These are phyloP conservation scores for Xerocomus minutiporus DNA, from an alignment of 1,284 basidiomycete genomes.

Conservation along the genomic window DNA sequence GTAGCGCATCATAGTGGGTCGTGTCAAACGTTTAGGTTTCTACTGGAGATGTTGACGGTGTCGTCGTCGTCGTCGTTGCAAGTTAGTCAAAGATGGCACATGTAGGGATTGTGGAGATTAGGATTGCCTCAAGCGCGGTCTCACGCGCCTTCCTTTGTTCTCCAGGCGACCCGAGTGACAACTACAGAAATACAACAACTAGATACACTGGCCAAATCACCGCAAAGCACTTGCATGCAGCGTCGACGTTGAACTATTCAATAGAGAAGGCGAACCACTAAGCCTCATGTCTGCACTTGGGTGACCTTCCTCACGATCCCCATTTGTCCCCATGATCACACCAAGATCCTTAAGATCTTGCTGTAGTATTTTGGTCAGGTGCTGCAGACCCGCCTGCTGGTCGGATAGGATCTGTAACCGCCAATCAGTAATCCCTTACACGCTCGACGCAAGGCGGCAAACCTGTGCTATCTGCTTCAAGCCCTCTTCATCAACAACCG, in stretches of 20 bases:
- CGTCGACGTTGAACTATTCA: conserved; percentile 30
- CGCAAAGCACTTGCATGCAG: conserved; percentile 34
- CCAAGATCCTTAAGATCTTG: conserved; percentile 65
- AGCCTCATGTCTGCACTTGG: conserved; percentile 23
- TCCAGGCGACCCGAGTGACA: conserved; percentile 1
- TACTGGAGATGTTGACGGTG: neutral
- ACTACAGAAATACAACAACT: neutral
- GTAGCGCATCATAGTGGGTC: conserved; percentile 59
- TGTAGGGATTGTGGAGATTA: conserved; percentile 12
- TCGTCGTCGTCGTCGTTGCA: conserved; percentile 9
- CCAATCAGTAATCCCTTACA: conserved; percentile 1
- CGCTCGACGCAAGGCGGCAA: conserved; percentile 14
- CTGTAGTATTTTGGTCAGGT: conserved; percentile 73
- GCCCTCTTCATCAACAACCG: conserved; percentile 80
- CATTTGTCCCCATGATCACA: conserved; percentile 57
- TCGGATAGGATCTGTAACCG: conserved; percentile 62
- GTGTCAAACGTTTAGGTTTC: conserved; percentile 1
- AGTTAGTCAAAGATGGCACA: conserved; percentile 11
- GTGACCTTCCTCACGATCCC: conserved; percentile 33
- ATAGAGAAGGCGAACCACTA: conserved; percentile 24
- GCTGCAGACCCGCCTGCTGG: conserved; percentile 76
- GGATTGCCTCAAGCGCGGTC: conserved; percentile 13
- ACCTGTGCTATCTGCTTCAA: conserved; percentile 75
- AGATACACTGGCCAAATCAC: conserved; percentile 6
- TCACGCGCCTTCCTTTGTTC: conserved; percentile 23